phyloP scores from a whole-genome alignment of 345 rosid genomes.

The Citrus reticulata region DNA sequence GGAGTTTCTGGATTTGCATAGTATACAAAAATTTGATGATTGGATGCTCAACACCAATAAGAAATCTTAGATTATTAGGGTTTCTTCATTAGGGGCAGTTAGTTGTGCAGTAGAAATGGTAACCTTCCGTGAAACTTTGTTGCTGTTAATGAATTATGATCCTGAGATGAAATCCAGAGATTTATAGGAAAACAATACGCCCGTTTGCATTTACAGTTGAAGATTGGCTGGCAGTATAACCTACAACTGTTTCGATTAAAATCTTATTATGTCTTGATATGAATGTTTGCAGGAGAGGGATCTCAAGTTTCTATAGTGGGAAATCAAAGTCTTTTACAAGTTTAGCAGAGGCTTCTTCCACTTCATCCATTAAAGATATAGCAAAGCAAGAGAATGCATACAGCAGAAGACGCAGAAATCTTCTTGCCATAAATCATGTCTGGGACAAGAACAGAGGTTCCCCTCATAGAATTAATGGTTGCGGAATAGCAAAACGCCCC shows the following conservation, averaged over 20 bases:
- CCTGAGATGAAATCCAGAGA: too few relatives aligned
- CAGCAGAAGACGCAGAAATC: slow-evolving; percentile 51
- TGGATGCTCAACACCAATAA: background rate
- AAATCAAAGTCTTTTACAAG: slow-evolving; percentile 81
- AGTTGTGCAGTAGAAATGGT: too few relatives aligned
- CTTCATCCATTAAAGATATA: slow-evolving; percentile 52
- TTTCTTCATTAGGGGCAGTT: too few relatives aligned
- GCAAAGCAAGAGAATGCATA: slow-evolving; percentile 74
- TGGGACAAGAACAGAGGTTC: slow-evolving; percentile 57
- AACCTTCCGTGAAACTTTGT: too few relatives aligned
- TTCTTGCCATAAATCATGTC: slow-evolving; percentile 49
- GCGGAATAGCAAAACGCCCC: slow-evolving; percentile 60
- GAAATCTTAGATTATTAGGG: too few relatives aligned
- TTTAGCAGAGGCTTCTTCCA: slow-evolving; percentile 43
- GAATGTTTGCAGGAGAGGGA: slow-evolving; percentile 60
- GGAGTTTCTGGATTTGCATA: too few relatives aligned
- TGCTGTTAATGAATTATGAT: too few relatives aligned
- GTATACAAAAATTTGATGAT: background rate
- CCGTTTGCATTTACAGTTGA: background rate
- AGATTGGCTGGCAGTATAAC: background rate
- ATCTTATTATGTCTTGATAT: background rate
- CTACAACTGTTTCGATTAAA: too few relatives aligned
- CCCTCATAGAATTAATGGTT: slow-evolving; percentile 22
- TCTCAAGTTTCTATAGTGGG: slow-evolving; percentile 75
- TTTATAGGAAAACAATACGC: too few relatives aligned